These are phyloP conservation scores for Aspergillus pseudotamarii DNA, from an alignment of 2,329 filamentous ascomycete species.

Conservation along the genomic window DNA sequence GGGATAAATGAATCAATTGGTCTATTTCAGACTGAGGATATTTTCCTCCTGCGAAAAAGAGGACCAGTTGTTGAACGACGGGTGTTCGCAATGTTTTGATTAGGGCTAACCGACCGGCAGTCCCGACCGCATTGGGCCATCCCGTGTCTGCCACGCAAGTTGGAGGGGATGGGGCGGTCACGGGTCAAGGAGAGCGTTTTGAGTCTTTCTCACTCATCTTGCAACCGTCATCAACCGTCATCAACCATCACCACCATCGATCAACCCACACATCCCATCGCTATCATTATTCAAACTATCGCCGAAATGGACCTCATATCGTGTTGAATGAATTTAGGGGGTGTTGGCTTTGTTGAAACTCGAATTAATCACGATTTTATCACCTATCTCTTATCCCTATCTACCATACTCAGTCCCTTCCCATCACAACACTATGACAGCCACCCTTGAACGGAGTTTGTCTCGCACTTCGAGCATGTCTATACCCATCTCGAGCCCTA, in stretches of 20 bases:
- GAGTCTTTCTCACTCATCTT: neutral
- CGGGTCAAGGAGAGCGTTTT: neutral
- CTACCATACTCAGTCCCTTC: conserved; percentile 2
- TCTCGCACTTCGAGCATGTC: conserved; percentile 43
- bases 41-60: no score
- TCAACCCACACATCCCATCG: conserved; percentile 6
- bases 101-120: neutral
- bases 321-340: conserved; percentile 4
- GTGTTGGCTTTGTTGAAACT: conserved; percentile 7
- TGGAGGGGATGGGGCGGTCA: neutral
- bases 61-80: neutral
- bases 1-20: neutral
- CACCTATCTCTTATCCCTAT: neutral
- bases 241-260: conserved; percentile 10
- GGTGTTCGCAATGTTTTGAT: conserved; percentile 2
- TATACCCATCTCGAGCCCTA: conserved; percentile 39
- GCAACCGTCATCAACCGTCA: conserved; percentile 5
- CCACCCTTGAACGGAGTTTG: conserved; percentile 40
- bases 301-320: conserved; percentile 19
- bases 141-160: conserved; percentile 9
- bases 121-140: conserved; percentile 1
- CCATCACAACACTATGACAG: conserved; percentile 31
- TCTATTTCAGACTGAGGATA: neutral
- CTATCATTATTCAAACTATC: conserved; percentile 7
- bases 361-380: neutral